Evolutionary conservation across 805 yeast genomes (phyloP).

Genomic region (Nakazawaea wyomingensis): DNA sequence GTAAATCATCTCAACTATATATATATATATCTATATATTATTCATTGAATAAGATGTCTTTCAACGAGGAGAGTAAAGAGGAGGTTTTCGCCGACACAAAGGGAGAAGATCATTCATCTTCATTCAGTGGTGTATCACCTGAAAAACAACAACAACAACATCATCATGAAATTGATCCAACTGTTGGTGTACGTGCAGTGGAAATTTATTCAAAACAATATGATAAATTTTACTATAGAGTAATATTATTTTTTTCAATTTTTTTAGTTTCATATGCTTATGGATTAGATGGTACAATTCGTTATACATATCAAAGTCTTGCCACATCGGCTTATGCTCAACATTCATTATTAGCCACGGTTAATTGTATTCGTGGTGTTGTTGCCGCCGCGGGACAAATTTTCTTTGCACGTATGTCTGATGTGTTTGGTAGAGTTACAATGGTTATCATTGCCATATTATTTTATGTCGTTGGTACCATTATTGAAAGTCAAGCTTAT

Average conservation of each 20-base stretch:
- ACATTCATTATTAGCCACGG: slow-evolving; percentile 55
- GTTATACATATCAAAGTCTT: slow-evolving; percentile 43
- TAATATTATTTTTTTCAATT: slow-evolving; percentile 39
- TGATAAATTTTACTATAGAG: slow-evolving; percentile 27
- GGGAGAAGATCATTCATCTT: background rate
- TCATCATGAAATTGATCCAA: too few species aligned
- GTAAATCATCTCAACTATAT: too few species aligned
- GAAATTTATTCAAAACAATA: slow-evolving; percentile 53
- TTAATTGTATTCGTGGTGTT: slow-evolving; percentile 52
- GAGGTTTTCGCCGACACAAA: background rate
- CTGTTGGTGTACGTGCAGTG: slow-evolving; percentile 50
- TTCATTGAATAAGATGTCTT: background rate
- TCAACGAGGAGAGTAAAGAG: background rate
- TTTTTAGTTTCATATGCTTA: slow-evolving; percentile 55
- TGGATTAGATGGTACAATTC: slow-evolving; percentile 49
- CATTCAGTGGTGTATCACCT: background rate
- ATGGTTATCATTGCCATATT: slow-evolving; percentile 43
- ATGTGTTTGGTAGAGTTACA: slow-evolving; percentile 61
- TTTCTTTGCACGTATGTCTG: slow-evolving; percentile 57
- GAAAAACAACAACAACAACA: too few species aligned
- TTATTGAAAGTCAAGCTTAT: slow-evolving; percentile 56
- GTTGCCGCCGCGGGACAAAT: slow-evolving; percentile 66
- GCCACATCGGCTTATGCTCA: slow-evolving; percentile 50
- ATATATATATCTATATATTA: too few species aligned
- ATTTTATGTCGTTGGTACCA: slow-evolving; percentile 58